A percentile compares a stretch with the other conserved stretches of the same genome.
Evolutionary conservation across 345 rosid species (phyloP).

Genomic region (Aquilaria yunnanensis): DNA sequence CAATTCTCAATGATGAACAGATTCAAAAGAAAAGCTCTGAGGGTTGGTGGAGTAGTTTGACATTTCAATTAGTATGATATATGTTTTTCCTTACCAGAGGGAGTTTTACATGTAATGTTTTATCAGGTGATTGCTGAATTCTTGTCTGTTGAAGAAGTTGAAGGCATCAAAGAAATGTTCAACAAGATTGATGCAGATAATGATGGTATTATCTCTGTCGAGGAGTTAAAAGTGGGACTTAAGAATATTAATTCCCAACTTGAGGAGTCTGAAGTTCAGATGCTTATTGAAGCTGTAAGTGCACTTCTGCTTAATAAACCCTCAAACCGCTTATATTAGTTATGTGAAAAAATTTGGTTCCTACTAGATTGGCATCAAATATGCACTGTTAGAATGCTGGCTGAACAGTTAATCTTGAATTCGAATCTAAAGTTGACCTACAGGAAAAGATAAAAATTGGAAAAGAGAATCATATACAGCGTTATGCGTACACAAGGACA

Average conservation of each 20-base stretch:
- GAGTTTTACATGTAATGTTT: conserved; percentile 6
- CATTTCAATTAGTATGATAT: conserved; percentile 4
- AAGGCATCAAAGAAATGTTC: conserved; percentile 90
- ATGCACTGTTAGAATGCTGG: too few relatives aligned
- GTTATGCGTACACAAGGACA: too few relatives aligned
- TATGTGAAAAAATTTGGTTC: too few relatives aligned
- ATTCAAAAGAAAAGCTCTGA: conserved; percentile 98
- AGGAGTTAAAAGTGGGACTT: conserved; percentile 91
- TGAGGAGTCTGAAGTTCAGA: conserved; percentile 90
- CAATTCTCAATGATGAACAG: conserved; percentile 99
- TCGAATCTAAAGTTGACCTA: too few relatives aligned
- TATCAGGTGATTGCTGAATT: conserved; percentile 92
- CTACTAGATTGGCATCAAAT: too few relatives aligned
- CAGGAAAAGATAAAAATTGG: too few relatives aligned
- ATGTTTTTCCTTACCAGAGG: neutral
- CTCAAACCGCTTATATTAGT: too few relatives aligned
- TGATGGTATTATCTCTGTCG: conserved; percentile 82
- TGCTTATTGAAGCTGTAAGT: conserved; percentile 96
- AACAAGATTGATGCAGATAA: conserved; percentile 88
- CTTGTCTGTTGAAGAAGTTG: conserved; percentile 85
- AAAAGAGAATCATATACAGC: too few relatives aligned
- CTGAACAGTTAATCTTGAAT: too few relatives aligned
- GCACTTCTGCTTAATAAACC: conserved; percentile 3
- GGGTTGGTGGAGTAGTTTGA: conserved; percentile 51
- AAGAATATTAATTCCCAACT: conserved; percentile 71